phyloP scores from a whole-genome alignment of 73 alveolate species.

The Blepharisma japonicum region DNA sequence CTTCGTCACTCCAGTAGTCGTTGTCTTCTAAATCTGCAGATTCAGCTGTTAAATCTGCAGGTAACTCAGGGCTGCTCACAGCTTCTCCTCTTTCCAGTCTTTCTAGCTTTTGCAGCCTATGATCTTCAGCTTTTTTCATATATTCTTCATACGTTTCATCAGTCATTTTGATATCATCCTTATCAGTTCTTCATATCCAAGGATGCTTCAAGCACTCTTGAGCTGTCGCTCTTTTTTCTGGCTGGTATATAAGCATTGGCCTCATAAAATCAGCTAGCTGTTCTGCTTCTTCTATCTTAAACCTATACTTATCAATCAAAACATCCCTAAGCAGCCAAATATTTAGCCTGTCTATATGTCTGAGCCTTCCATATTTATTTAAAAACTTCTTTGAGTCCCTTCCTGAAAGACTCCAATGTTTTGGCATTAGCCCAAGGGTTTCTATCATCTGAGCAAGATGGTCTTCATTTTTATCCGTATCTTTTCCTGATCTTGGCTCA shows the following conservation, averaged over 20 bases:
- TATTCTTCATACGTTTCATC: slow-evolving; percentile 53
- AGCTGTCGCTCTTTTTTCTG: slow-evolving; percentile 86
- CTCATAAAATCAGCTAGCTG: slow-evolving; percentile 82
- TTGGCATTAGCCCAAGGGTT: slow-evolving; percentile 89
- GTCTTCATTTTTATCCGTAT: slow-evolving; percentile 88
- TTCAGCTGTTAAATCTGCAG: slow-evolving; percentile 7
- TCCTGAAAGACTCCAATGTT: slow-evolving; percentile 84
- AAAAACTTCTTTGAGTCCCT: slow-evolving; percentile 70
- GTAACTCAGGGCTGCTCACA: slow-evolving; percentile 3
- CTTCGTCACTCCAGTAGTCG: too few relatives aligned
- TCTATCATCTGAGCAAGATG: slow-evolving; percentile 94
- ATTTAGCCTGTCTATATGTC: slow-evolving; percentile 71
- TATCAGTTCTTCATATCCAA: slow-evolving; percentile 72
- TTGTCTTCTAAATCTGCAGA: slow-evolving; percentile 5
- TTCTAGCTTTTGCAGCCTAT: slow-evolving; percentile 29
- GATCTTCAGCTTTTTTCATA: slow-evolving; percentile 44
- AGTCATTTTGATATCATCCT: slow-evolving; percentile 53
- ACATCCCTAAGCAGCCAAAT: slow-evolving; percentile 79
- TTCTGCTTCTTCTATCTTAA: slow-evolving; percentile 80
- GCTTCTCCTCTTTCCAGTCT: slow-evolving; percentile 21
- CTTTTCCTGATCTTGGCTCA: slow-evolving; percentile 91
- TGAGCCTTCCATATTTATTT: slow-evolving; percentile 75
- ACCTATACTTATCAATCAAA: slow-evolving; percentile 44
- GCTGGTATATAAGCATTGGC: slow-evolving; percentile 85
- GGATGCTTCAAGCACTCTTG: slow-evolving; percentile 80